Conservation (phyloP, 2,329 filamentous ascomycete genomes). For the Cladosporium sp. region DNA sequence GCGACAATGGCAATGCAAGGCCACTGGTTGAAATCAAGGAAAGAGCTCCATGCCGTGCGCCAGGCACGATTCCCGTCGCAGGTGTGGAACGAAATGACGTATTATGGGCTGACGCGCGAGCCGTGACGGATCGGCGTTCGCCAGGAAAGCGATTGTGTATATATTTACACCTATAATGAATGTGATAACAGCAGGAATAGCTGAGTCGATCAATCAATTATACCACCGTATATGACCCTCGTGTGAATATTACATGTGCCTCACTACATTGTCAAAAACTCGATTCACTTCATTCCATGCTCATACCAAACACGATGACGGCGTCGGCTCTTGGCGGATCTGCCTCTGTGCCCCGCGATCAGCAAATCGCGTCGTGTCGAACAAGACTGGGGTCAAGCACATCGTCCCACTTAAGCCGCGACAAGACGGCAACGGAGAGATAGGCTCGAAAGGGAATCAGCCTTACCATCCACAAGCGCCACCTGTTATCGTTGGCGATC, state of each 20-base stretch:
- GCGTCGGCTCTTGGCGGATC: conserved; percentile 9
- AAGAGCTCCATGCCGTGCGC: conserved; percentile 3
- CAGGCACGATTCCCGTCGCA: conserved; percentile 1
- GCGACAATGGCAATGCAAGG: not conserved
- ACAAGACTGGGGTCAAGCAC: not conserved
- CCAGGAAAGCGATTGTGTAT: not conserved
- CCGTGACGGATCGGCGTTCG: not conserved
- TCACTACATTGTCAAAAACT: not conserved
- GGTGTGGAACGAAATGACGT: conserved; percentile 5
- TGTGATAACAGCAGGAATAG: not conserved
- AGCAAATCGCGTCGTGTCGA: not conserved
- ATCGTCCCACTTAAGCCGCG: conserved; percentile 3
- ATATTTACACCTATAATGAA: not conserved
- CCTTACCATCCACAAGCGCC: conserved; percentile 1
- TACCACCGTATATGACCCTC: not conserved
- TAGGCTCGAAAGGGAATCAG: not conserved
- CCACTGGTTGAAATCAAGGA: not conserved
- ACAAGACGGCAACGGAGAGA: not conserved
- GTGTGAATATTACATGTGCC: not conserved
- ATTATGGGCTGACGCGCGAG: not conserved
- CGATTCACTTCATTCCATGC: not conserved
- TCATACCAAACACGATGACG: not conserved
- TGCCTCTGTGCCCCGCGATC: not conserved
- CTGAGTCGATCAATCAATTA: not conserved
- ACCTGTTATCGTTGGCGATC: not conserved